Evolutionary conservation across 371 early-diverging fungal species (phyloP), one percentile per base, ranked within the genome.

Genomic region (Rhizopus sp.): DNA sequence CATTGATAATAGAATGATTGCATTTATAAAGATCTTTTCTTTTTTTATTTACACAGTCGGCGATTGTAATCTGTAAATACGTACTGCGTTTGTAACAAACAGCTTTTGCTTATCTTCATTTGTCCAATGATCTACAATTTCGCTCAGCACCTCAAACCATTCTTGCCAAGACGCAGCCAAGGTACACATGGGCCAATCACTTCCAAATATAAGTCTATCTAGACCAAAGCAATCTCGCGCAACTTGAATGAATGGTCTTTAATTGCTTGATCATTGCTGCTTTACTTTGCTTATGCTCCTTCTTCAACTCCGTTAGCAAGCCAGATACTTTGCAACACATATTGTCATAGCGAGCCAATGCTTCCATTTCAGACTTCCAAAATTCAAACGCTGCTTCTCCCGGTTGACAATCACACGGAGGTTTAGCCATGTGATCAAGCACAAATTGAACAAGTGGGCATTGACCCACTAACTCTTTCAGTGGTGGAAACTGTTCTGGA

Each of bases 401-500:
- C 13, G 72, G 69, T 7, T 55, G 42, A 17, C 58, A 56, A 52
- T 73, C 59, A 51, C 76, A 73, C 17, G 79, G 79, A 7, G 79
- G 79, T 49, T 78, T 78, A 10, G 63, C 79, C 74, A 75, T 75
- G 58, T 78, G 79, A 50, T 75, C 79, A 38, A 78, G 50, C 8
- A 78, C 59, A 55, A 78, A 75, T 40, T 53, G 62, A n/a, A 73
- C 68, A 16, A 60, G 40, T 7, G 79, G 79, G 42, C 79, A 78
- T 16, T 66, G 68, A 39, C 42, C 45, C 2, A 78, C 76, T 16
- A 78, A 52, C 16, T 52, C 44, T 23, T 66, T 42, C 31, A 75
- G 32, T 29, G 73, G 72, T 8, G 73, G 70, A 51, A 78, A 78
- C 50, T 78, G 79, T 29, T 57, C 68, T 17, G 79, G 76, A 10